Base-by-base conservation (phyloP, 2,329 filamentous ascomycete species). In the Teratosphaeriaceae sp. region DNA sequence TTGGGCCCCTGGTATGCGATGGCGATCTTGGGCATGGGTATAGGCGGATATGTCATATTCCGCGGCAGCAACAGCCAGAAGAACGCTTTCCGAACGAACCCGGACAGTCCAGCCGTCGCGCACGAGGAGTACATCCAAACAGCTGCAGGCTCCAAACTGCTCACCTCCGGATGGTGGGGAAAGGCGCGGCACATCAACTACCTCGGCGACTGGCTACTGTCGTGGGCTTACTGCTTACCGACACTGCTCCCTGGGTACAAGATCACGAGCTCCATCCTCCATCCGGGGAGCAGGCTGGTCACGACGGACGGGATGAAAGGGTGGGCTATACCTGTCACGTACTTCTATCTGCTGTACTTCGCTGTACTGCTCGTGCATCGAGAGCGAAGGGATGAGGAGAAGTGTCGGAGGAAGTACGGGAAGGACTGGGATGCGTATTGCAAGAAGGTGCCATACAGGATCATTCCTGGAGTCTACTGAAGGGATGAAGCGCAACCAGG, bases 311-410 rank as follows among this genome's bases (percentile, higher is more conserved):
- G 81, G 20, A 82, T 85, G 23, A 79, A 76, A 54, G 89, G 88
- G 18, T 94, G 85, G 78, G 88, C 84, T 36, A 88, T 89, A 67
- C 70, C 89, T 35, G 78, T 96, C 53, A 95, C 89, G 0, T 97
- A 96, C 71, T 96, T 96, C 63, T 97, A 94, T 69, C 75, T 96
- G 54, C 58, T 94, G 6, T 97, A 96, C 71, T 96, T 97, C 69
- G 88, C 82, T 3, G 69, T 94, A 11, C 68, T 97, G 49, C 74
- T 97, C 9, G 72, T 96, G 42, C 90, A 96, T 63, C 84, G 90
- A 16, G 88, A 94, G 62, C 71, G 80, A 45, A 77, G 90, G 41
- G 90, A 97, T 54, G 89, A 96, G 54, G 85, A 87, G 63, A 95
- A 95, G 73, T 97, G 90, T 65, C 73, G 77, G 50, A 78, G 78